phyloP scores from a whole-genome alignment of 2,329 filamentous ascomycete species.

The Trichophyton simii region DNA sequence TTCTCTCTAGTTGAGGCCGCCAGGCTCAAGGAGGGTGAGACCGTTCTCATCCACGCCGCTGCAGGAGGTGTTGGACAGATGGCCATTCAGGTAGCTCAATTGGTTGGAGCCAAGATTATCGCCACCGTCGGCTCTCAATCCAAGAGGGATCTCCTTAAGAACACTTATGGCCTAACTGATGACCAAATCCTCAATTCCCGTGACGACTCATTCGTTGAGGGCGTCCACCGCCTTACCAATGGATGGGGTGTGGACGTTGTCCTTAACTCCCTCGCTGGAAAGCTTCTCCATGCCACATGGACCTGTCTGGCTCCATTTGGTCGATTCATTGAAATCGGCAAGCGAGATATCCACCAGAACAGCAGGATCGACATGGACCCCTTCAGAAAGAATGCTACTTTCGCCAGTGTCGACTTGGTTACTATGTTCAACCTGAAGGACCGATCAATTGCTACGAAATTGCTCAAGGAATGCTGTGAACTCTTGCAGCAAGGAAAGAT shows the following conservation, averaged over 20 bases:
- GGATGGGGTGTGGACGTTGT: constrained; percentile 14
- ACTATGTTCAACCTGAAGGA: constrained; percentile 9
- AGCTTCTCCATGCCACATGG: constrained; percentile 10
- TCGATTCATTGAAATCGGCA: constrained; percentile 22
- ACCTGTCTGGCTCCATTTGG: constrained; percentile 12
- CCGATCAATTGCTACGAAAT: constrained; percentile 1
- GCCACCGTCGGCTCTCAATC: constrained; percentile 13
- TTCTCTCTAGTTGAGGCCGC: constrained; percentile 13
- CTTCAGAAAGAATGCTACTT: constrained; percentile 26
- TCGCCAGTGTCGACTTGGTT: constrained; percentile 15
- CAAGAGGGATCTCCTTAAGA: constrained; percentile 15
- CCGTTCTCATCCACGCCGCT: constrained; percentile 16
- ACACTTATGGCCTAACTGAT: constrained; percentile 15
- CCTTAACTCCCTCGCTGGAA: constrained; percentile 13
- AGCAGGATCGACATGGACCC: constrained; percentile 8
- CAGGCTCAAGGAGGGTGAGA: constrained; percentile 10
- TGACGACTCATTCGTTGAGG: constrained; percentile 15
- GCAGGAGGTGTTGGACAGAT: constrained; percentile 16
- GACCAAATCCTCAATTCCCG: constrained; percentile 18
- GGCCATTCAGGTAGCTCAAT: constrained; percentile 14
- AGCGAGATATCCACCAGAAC: constrained; percentile 8
- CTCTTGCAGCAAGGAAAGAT: constrained; percentile 11
- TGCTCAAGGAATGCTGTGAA: constrained; percentile 1
- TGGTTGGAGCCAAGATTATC: constrained; percentile 14
- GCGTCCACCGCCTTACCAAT: constrained; percentile 15